phyloP scores from a whole-genome alignment of 306 rosid genomes.

The Cucurbita ficifolia region DNA sequence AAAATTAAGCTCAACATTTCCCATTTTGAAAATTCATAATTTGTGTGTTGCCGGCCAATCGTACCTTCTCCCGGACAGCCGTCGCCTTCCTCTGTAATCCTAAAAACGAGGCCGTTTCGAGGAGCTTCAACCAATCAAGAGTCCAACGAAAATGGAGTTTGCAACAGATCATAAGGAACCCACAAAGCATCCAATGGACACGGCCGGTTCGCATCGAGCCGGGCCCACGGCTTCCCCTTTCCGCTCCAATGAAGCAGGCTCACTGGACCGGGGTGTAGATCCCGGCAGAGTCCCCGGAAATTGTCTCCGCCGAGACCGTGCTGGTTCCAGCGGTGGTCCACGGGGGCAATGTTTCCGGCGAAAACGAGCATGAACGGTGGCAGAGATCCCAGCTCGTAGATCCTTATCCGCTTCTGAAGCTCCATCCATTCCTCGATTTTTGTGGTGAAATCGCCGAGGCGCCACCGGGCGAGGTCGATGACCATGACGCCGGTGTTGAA shows the following conservation, averaged over 20 bases:
- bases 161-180: conserved; percentile 82
- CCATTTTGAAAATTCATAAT: background rate
- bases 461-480: conserved; percentile 62
- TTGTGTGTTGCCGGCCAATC: background rate
- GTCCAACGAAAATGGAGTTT: conserved; percentile 61
- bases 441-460: conserved; percentile 38
- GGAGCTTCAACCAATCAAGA: conserved; percentile 15
- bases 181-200: conserved; percentile 88
- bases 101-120: background rate
- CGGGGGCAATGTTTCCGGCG: conserved; percentile 56
- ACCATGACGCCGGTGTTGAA: conserved; percentile 96
- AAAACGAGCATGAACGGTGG: conserved; percentile 75
- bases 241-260: conserved; percentile 96
- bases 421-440: conserved; percentile 91
- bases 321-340: conserved; percentile 82
- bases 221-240: conserved; percentile 87
- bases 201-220: conserved; percentile 69
- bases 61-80: background rate
- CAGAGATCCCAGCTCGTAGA: conserved; percentile 65
- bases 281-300: conserved; percentile 56
- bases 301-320: conserved; percentile 85
- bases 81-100: background rate
- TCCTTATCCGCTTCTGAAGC: conserved; percentile 62
- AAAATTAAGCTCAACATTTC: background rate
- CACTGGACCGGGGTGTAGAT: conserved; percentile 80